Evolutionary conservation across 805 yeast genomes (phyloP).

Genomic region (Pichia manshurica): DNA sequence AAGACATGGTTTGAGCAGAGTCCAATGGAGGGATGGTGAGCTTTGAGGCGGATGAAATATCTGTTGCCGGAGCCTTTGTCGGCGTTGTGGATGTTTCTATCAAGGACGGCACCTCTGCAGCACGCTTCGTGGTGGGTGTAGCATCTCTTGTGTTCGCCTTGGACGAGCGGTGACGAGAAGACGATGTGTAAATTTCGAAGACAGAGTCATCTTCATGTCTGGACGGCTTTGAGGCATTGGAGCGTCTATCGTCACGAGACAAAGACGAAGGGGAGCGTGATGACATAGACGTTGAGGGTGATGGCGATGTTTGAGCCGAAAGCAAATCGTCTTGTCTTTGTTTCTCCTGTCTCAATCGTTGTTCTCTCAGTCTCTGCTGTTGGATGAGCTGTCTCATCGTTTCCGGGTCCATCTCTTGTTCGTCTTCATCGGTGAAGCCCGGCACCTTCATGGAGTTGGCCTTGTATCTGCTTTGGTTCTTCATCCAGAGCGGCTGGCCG

Average conservation of each 20-base stretch:
- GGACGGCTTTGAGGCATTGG: too few relatives aligned
- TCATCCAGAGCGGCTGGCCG: constrained; percentile 71
- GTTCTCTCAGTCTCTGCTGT: constrained; percentile 17
- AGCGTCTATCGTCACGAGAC: too few relatives aligned
- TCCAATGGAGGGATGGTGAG: constrained; percentile 20
- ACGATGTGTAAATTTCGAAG: constrained; percentile 21
- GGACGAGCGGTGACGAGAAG: constrained; percentile 11
- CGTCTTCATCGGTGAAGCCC: constrained; percentile 39
- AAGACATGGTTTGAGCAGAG: constrained; percentile 29
- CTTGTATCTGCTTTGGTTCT: constrained; percentile 45
- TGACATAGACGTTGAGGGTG: constrained; percentile 1
- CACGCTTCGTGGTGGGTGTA: too few relatives aligned
- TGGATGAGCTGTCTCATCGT: constrained; percentile 31
- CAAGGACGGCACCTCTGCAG: not conserved
- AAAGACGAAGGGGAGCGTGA: too few relatives aligned
- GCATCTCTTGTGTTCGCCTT: not conserved
- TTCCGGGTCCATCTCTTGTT: constrained; percentile 32
- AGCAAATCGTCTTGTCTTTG: constrained; percentile 4
- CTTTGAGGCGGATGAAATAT: not conserved
- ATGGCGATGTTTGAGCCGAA: not conserved
- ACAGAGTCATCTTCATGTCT: too few relatives aligned
- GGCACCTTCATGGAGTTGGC: constrained; percentile 31
- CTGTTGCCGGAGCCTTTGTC: not conserved
- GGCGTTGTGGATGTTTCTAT: not conserved
- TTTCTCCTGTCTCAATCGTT: not conserved